Evolutionary conservation across 164 flowering plant genomes (phyloP), one percentile per base, ranked within the genome.

Genomic region (Litsea cubeba): DNA sequence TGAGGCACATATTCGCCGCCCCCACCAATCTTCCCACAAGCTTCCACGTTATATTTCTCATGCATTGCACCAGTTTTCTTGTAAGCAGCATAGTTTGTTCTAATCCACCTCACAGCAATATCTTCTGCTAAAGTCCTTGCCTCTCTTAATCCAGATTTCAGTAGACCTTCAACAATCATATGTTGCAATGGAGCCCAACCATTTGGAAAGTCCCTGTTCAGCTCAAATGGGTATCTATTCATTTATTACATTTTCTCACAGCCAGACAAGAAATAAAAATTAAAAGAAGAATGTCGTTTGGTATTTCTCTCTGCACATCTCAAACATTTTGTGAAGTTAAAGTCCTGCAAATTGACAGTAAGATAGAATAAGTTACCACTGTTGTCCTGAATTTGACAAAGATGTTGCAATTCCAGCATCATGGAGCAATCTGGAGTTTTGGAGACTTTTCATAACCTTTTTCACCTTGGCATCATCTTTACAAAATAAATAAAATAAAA

Each of bases 151-250:
- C 84, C 79, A 15, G 93, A 93, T 72, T 78, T 88, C 26, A 79
- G 87, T 15, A 95, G 82, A 60, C 98, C 99, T 84, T 93, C 97
- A 46, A 88, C 89, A 57, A 95, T 91, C 93, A 95, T 89, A 82
- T 93, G 97, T 70, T 95, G 99, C 49, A 90, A 72, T 1, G 98
- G 98, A 0, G 98, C 93, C 99, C 99, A 95, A 30, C 99, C 99
- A 83, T 95, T 95, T 14, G 97, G 96, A 75, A 78, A 89, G 75
- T 95, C 98, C 99, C 99, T 95, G 86, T 74, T 76, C 12, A 54
- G 60, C 60, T 3, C n/a, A 54, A 54, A 17, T 54, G n/a, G 46
- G 22, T 66, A 54, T 20, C 17, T 15, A 54, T 54, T 3, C 60
- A 54, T 54, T 22, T 22, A 22, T 20, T 22, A 22, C 22, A 11